Evolutionary conservation across 768 basidiomycete genomes (phyloP).

Genomic region (Suillus luteus): DNA sequence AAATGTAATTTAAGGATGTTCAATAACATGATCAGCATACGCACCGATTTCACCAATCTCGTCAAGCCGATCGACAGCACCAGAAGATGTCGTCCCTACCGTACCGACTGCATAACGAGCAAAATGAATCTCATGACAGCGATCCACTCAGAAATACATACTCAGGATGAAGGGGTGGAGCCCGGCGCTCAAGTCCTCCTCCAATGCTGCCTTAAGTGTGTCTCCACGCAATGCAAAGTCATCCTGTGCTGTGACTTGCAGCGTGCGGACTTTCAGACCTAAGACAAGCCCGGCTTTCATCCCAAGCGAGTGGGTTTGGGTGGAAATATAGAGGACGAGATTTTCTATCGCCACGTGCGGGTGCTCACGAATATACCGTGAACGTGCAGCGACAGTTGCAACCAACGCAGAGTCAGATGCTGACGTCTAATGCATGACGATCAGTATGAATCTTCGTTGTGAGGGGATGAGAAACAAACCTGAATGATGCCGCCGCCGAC

Average conservation of each 20-base stretch:
- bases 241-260: constrained; percentile 68
- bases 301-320: constrained; percentile 89
- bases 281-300: constrained; percentile 78
- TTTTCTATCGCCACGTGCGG: constrained; percentile 54
- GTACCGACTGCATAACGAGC: constrained; percentile 65
- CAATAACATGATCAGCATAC: constrained; percentile 23
- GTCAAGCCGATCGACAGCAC: constrained; percentile 76
- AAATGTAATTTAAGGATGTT: neutral
- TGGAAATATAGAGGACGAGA: constrained; percentile 84
- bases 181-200: constrained; percentile 62
- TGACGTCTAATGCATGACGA: constrained; percentile 53
- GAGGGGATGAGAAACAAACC: constrained; percentile 39
- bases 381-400: constrained; percentile 79
- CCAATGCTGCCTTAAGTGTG: constrained; percentile 56
- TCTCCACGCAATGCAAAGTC: constrained; percentile 70
- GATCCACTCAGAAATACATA: constrained; percentile 29
- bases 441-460: neutral
- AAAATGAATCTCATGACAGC: neutral
- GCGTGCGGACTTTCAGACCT: constrained; percentile 70
- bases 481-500: constrained; percentile 84
- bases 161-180: constrained; percentile 80
- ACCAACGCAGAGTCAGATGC: constrained; percentile 85
- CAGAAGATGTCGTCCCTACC: constrained; percentile 88
- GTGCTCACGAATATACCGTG: constrained; percentile 50
- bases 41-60: constrained; percentile 75